These are phyloP conservation scores for Pouteria glomerata DNA, from an alignment of 148 eudicot species.

Conservation along the genomic window DNA sequence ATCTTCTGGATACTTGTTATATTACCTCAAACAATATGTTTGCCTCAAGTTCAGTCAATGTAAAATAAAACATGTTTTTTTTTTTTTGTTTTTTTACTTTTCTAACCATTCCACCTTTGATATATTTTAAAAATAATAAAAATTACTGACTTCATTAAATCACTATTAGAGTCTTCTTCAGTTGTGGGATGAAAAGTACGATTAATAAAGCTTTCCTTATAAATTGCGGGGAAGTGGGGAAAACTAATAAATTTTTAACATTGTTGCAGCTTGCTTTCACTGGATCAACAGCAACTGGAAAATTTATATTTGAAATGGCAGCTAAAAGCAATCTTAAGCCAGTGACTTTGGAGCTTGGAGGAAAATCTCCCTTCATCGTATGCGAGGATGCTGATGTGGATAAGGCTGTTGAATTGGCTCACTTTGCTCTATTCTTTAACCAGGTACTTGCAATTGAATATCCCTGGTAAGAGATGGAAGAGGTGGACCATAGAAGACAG, in stretches of 20 bases:
- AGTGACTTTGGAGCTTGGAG: constrained; percentile 62
- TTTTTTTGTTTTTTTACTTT: background rate
- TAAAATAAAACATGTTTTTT: no score
- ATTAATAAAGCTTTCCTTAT: background rate
- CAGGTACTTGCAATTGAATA: constrained; percentile 29
- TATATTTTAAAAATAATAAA: background rate
- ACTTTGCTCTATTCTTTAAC: constrained; percentile 61
- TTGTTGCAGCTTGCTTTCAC: constrained; percentile 53
- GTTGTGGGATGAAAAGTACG: background rate
- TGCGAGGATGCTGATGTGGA: constrained; percentile 70
- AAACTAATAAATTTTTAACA: background rate
- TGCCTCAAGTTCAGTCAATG: background rate
- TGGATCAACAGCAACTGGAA: constrained; percentile 54
- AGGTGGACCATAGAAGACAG: background rate
- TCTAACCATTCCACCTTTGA: background rate
- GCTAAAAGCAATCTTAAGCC: constrained; percentile 60
- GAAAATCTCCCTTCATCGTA: constrained; percentile 62
- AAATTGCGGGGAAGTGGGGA: background rate
- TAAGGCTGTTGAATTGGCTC: constrained; percentile 56
- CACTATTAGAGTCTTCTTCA: background rate
- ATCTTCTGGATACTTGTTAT: background rate
- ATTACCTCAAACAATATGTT: background rate
- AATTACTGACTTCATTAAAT: background rate
- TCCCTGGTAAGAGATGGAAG: background rate
- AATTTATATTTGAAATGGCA: constrained; percentile 40